Evolutionary conservation across 345 rosid species (phyloP), one percentile per base, ranked within the genome.

Genomic region (Geranium brycei): DNA sequence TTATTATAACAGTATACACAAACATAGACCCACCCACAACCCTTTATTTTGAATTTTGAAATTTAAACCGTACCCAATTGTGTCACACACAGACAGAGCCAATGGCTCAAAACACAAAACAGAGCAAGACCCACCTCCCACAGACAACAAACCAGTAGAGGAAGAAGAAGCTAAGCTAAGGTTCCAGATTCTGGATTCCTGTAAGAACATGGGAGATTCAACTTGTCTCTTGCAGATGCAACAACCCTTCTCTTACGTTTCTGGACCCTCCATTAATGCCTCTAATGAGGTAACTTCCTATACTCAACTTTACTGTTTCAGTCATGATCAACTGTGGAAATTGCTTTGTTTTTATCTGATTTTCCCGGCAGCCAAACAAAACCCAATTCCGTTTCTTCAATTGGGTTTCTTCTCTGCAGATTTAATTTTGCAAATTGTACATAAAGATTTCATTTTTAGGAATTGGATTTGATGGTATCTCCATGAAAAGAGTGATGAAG

Each of bases 151-250:
- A 35, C 7, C 5, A 7, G 41, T 4, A 35, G 41, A 35, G 10
- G 41, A 19, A 35, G 68, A 18, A 14, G 4, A 57, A 5, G 55
- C n/a, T n/a, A 68, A 38, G 19, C 28, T 62, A 31, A 72, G 64
- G 66, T 61, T 35, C 61, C 19, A 51, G 40, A 58, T 32, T 64
- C 64, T 58, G 69, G 64, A 63, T 62, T 56, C 17, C 30, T 30
- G 63, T 15, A 55, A 59, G 31, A 23, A 23, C 62, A 89, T 92
- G 98, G 98, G 86, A 57, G 98, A 92, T 61, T 75, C 93, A 60
- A 70, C 87, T 69, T 86, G 92, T 78, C 88, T 92, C 75, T 70
- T 80, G 95, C 91, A 89, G 53, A 47, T 47, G 15, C 53, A 47
- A 47, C 53, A 47, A 69, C 93, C 98, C 38, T 86, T 86, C 73